Base-by-base conservation (phyloP, 805 yeast genomes). In the Candida adriatica region DNA sequence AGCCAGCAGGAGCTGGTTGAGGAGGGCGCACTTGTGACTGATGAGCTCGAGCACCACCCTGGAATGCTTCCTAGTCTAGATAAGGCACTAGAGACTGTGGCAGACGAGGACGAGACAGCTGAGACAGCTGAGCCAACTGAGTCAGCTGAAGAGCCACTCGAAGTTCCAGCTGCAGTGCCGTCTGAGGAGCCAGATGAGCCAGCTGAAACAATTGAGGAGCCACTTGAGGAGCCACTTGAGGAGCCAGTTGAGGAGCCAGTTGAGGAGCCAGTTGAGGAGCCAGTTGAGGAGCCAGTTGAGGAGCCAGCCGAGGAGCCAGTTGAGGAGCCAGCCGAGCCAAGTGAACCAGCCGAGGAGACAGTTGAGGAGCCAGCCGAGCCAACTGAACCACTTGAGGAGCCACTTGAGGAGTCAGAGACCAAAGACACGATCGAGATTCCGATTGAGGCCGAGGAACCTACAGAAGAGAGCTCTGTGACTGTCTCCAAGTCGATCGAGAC, bases 11-110 rank as follows among this genome's bases (percentile, higher is more conserved):
- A 66, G 27, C 60, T 75, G 41, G 67, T 61, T 21, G 56, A 64
- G 33, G 81, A 72, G 45, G 83, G 82, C 27, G 83, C 75, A 0
- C 56, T 75, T 35, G 31, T 45, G 31, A 55, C 68, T 19, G 76
- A 67, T 39, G 77, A 72, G 29, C 67, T 42, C 16, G 47, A 41
- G 4, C 38, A 43, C 28, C 34, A 33, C 5, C 34, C 38, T 4
- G 46, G 36, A 6, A 26, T 41, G 29, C 28, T 41, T n/a, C 42
- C 38, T 6, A 41, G 39, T 24, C 26, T 37, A 21, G 49, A 41
- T n/a, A 6, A 24, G 19, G 18, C 16, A 13, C 13, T 23, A 14
- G 39, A 35, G 14, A 27, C 34, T 6, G 32, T 40, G 18, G 23
- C 31, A 19, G 52, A 42, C 18, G 42, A 32, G 8, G 40, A 22